Evolutionary conservation across 805 yeast species (phyloP), one percentile per base, ranked within the genome.

Genomic region (Trichomonascus vanleenenianus): DNA sequence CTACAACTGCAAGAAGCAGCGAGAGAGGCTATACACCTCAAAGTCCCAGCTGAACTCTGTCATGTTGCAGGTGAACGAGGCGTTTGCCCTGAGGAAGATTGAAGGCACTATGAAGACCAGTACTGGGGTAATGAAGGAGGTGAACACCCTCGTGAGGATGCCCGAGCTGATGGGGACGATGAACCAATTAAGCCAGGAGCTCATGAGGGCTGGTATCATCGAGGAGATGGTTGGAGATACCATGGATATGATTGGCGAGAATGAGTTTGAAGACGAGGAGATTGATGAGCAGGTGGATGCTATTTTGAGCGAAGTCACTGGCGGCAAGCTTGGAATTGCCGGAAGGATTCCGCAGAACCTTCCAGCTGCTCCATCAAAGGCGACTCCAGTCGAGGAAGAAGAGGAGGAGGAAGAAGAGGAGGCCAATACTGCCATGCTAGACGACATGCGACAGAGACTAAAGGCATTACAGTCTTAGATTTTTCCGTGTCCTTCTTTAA

Each of bases 141-240:
- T 93, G 45, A 89, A 87, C 60, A 74, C 74, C 39, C 69, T 93
- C 57, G 82, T 89, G 1, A 73, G 73, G 50, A 60, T 93, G 44
- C 97, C 97, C 0, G 88, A 83, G 53, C 65, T 93, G 44, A 79
- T 79, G 55, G 79, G 76, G 9, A 81, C 95, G 0, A 87, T 91
- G 85, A 83, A 83, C 57, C 94, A 83, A 55, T 67, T 93, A 47
- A 85, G 91, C 49, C 81, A 76, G 58, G 99, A 93, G 65, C 72
- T 91, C 56, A 80, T 85, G 78, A 62, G 64, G 57, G 63, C 72
- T 3, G 74, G 74, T 2, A 76, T 93, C 39, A 87, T 93, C 44
- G 86, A 85, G 54, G 98, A 93, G 60, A 93, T 93, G 97, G 81
- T 89, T 60, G 87, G 85, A 47, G 99, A 93, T 59, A 79, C 85